phyloP scores from a whole-genome alignment of 2,329 filamentous ascomycete species.

The Paecilomyces variotii region DNA sequence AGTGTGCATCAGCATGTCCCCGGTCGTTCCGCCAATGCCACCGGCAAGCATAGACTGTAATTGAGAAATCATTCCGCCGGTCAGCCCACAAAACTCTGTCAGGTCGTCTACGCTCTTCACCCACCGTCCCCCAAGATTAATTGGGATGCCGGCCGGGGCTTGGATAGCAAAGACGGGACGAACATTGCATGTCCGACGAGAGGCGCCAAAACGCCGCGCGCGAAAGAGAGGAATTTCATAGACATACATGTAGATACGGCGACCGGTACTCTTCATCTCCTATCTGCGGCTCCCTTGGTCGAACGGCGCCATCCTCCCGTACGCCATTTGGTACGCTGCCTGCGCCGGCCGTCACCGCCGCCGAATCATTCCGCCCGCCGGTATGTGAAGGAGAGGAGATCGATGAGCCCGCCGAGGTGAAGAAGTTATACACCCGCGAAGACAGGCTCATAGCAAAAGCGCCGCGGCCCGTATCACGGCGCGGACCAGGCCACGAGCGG shows the following conservation, averaged over 20 bases:
- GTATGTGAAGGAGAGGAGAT: conserved; percentile 23
- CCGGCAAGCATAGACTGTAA: conserved; percentile 86
- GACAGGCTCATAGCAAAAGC: conserved; percentile 49
- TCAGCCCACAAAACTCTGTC: conserved; percentile 1
- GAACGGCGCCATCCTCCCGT: neutral
- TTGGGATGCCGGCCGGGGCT: neutral
- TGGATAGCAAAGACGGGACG: neutral
- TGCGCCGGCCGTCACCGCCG: neutral
- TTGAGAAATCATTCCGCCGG: conserved; percentile 8
- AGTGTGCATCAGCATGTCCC: conserved; percentile 98
- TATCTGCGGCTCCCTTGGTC: conserved; percentile 18
- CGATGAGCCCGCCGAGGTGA: conserved; percentile 24
- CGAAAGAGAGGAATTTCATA: neutral
- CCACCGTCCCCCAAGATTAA: neutral
- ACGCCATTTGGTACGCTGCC: conserved; percentile 11
- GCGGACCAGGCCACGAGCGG: conserved; percentile 18
- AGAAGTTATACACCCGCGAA: conserved; percentile 46
- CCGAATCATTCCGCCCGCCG: conserved; percentile 16
- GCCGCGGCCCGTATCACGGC: conserved; percentile 23
- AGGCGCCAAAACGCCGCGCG: neutral
- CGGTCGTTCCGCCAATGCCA: conserved; percentile 82
- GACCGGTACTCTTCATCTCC: conserved; percentile 51
- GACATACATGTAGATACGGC: conserved; percentile 56
- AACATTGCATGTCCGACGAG: conserved; percentile 2
- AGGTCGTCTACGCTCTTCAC: neutral